Evolutionary conservation across 768 basidiomycete genomes (phyloP).

Genomic region (Pleurotus tuber-regium): DNA sequence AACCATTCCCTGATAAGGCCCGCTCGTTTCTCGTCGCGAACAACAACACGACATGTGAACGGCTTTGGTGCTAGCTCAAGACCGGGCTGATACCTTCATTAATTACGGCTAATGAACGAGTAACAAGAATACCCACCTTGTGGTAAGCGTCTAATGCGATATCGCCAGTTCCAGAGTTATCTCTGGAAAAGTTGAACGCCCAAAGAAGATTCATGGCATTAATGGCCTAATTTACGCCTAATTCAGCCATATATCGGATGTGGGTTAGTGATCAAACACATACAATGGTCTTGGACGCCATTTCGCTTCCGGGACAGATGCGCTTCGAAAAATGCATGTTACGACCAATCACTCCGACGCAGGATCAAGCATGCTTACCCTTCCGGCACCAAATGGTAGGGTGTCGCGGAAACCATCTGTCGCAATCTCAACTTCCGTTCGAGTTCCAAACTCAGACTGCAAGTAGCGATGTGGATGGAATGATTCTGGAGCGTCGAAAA

Average conservation of each 20-base stretch:
- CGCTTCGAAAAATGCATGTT: conserved; percentile 8
- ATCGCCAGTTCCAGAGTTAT: not conserved
- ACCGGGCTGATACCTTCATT: not conserved
- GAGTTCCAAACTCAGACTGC: conserved; percentile 15
- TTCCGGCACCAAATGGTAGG: conserved; percentile 16
- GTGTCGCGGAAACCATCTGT: conserved; percentile 12
- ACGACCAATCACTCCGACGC: not conserved
- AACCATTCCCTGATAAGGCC: conserved; percentile 1
- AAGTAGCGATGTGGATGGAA: conserved; percentile 17
- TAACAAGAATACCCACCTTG: not conserved
- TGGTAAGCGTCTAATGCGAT: conserved; percentile 1
- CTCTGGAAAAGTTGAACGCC: conserved; percentile 24
- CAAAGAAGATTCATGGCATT: conserved; percentile 27
- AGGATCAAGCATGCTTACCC: conserved; percentile 10
- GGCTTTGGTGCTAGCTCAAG: not conserved
- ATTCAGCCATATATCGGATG: not conserved
- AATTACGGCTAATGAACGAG: not conserved
- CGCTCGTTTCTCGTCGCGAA: not conserved
- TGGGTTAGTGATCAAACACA: not conserved
- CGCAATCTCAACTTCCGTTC: conserved; percentile 12
- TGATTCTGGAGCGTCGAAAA: conserved; percentile 9
- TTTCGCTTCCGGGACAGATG: conserved; percentile 19
- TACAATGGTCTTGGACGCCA: conserved; percentile 18
- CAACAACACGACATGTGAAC: not conserved
- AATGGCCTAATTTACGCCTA: conserved; percentile 16